Base-by-base conservation (phyloP, 805 yeast species). In the Ogataea paraovalis region DNA sequence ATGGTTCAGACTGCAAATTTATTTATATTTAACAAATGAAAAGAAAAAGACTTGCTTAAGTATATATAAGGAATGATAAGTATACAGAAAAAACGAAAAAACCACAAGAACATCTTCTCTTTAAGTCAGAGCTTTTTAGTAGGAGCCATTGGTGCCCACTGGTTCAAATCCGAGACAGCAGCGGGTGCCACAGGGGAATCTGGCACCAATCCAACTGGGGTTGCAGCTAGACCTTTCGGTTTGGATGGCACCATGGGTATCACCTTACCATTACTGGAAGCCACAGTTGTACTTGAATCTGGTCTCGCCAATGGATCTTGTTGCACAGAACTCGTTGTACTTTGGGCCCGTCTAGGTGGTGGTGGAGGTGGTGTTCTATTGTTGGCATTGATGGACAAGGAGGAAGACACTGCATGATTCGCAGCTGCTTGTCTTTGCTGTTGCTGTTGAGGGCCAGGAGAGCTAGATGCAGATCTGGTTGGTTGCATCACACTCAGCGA, bases 191-290 rank as follows among this genome's bases (percentile, higher is more conserved):
- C 9, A 18, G 36, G 9, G 7, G 49, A 12, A 18, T 42, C 32
- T 36, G 45, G 25, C 30, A 22, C 34, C 10, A 39, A 22, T 40
- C 55, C 52, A n/a, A 54, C 18, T 13, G 56, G 51, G 2, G 51
- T 42, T 20, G 56, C 56, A 18, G 43, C 45, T 42, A 66, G 46
- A 5, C 53, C 34, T 34, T 59, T 58, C 3, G 69, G 69, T 43
- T 65, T 66, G 6, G 47, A 20, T 3, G 70, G 70, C 8, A 65
- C 66, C 3, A 66, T 55, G 3, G 70, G 69, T 12, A 66, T 57
- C 22, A 60, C 23, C 39, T 59, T 66, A 10, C 38, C 20, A 18
- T 34, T 34, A 7, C 38, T 16, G 4, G 38, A 34, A 30, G 7
- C 5, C 5, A 49, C 54, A 3, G 39, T 43, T 6, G 46, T 28